Evolutionary conservation across 495 filamentous ascomycete genomes (phyloP), one percentile per base, ranked within the genome.

Genomic region (Mytilinidion resinicola): DNA sequence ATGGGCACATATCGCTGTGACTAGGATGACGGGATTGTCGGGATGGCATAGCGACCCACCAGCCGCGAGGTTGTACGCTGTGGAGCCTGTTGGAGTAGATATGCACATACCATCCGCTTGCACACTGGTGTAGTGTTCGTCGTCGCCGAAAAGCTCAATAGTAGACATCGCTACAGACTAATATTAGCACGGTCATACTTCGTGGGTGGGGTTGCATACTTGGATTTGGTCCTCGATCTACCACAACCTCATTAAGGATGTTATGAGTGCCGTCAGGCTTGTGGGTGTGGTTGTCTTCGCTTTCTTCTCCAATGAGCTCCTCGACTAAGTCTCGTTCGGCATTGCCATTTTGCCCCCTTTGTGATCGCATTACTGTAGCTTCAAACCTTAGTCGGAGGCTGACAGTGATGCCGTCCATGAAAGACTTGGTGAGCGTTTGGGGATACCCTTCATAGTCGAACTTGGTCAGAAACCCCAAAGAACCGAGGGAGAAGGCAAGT

Each of bases 51-150:
- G 82, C 5, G 90, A 93, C 15, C 93, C 93, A 11, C 95, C 95
- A 12, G 95, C 93, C 0, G 92, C 92, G 39, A 98, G 88, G 66
- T 96, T 97, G 76, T 98, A 98, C 14, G 93, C 93, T 43, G 93
- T 98, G 12, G 88, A 93, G 38, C 93, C 93, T 0, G 90, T 96
- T 17, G 91, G 92, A 19, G 89, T 96, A 9, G 90, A 86, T 44
- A 96, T 85, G 73, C 91, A 96, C 46, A 96, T 77, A 14, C 91
- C 91, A 70, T 96, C 90, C 30, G 89, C 89, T 59, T 88, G 85
- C 6, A 95, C 79, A 0, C 87, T 90, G 6, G 89, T 95, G 73
- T 91, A 92, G 73, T 96, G 89, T 65, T 96, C 90, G 67, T 96
- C 88, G 67, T 96, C 95, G 41, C 95, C 95, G 67, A 96, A 96